Evolutionary conservation across 1,284 basidiomycete species (phyloP).

Genomic region (Rhodofomes roseus): DNA sequence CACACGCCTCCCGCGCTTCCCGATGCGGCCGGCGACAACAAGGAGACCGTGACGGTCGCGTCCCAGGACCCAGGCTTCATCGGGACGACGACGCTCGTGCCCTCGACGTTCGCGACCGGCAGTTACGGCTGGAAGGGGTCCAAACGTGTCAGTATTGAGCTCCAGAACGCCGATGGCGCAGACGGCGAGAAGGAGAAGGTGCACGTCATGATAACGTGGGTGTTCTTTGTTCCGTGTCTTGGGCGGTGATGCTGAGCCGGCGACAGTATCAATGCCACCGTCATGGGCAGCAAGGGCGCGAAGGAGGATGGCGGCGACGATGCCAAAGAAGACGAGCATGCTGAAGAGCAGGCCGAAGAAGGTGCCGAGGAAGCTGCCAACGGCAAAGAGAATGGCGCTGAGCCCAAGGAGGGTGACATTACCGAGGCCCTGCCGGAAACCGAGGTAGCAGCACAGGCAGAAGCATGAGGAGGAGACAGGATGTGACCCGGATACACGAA

Average conservation of each 20-base stretch:
- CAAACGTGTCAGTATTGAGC: constrained; percentile 62
- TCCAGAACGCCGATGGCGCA: constrained; percentile 45
- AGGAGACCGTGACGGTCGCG: constrained; percentile 23
- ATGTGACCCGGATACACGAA: background rate
- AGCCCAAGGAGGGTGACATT: constrained; percentile 5
- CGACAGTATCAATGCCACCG: constrained; percentile 70
- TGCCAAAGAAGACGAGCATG: constrained; percentile 19
- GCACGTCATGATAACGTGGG: constrained; percentile 72
- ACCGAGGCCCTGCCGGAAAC: constrained; percentile 3
- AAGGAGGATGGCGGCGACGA: constrained; percentile 34
- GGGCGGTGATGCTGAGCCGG: constrained; percentile 3
- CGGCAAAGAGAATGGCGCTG: constrained; percentile 14
- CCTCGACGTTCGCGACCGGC: constrained; percentile 63
- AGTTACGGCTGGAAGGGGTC: constrained; percentile 81
- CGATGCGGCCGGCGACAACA: constrained; percentile 24
- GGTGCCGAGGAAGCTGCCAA: constrained; percentile 27
- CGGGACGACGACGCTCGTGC: constrained; percentile 51
- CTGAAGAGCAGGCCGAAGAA: constrained; percentile 13
- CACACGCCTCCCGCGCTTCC: constrained; percentile 55
- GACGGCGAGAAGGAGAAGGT: constrained; percentile 55
- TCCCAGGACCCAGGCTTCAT: constrained; percentile 58
- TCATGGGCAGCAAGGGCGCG: constrained; percentile 67
- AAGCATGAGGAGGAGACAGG: background rate
- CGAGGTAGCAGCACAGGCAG: background rate
- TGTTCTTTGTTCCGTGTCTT: constrained; percentile 16